Conservation (phyloP, 805 yeast species). For the Teunomyces kruisii region DNA sequence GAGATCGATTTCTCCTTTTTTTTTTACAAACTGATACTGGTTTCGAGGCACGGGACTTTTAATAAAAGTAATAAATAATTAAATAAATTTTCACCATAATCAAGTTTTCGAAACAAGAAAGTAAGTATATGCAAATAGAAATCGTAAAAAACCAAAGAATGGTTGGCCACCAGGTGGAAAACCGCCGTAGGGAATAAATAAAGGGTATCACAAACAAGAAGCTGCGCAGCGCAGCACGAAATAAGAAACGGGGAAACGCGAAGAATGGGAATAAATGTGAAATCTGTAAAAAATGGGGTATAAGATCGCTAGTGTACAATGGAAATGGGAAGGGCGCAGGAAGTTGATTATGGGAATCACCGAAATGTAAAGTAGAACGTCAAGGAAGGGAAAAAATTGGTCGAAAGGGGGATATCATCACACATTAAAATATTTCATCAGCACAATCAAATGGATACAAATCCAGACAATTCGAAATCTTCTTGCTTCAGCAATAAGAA, state of each 20-base stretch:
- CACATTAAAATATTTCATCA: neutral
- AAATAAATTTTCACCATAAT: neutral
- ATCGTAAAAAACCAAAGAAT: neutral
- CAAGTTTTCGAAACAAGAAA: neutral
- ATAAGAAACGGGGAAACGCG: neutral
- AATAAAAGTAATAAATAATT: no score
- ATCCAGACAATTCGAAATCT: constrained; percentile 24
- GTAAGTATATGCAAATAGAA: neutral
- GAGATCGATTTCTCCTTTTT: no score
- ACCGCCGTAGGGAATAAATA: neutral
- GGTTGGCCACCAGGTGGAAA: neutral
- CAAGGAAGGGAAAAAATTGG: neutral
- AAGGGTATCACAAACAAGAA: neutral
- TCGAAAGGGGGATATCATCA: neutral
- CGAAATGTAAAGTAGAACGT: neutral
- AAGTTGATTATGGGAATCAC: neutral
- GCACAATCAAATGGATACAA: constrained; percentile 14
- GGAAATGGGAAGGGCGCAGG: constrained; percentile 4
- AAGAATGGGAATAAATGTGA: neutral
- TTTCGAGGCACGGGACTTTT: no score
- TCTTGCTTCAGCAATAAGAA: constrained; percentile 24
- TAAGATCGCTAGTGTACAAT: constrained; percentile 7
- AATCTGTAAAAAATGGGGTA: neutral
- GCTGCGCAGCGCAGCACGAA: neutral
- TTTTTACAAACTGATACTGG: neutral